Base-by-base conservation (phyloP, 2,329 filamentous ascomycete genomes). In the Neofusicoccum cordaticola region DNA sequence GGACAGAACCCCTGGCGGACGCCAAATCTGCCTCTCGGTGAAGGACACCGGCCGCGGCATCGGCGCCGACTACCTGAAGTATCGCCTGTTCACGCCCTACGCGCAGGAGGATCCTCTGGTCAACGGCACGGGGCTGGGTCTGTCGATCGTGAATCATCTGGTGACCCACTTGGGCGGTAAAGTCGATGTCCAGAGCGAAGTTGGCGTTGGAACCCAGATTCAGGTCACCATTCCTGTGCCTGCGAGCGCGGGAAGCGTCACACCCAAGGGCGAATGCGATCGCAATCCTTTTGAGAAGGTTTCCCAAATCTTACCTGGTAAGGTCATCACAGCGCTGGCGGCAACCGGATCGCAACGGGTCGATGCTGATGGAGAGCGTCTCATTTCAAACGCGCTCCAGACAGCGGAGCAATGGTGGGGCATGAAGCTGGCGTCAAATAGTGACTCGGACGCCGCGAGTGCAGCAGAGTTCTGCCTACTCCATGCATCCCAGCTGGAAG, bases 41-140 rank as follows among this genome's bases (percentile, higher is more conserved):
- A 60, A 60, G 15, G 77, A 79, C 39, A 76, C 75, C 15, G 77
- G 77, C 34, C 75, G 76, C 17, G 77, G 77, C 2, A 79, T 79
- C 72, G 75, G 74, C 2, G 69, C 75, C 39, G 74, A 78, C 35
- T 79, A 77, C 53, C 68, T 78, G 50, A 71, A 74, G 65, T 71
- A 72, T 34, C 70, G 74, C 41, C 68, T 78, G 0, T 79, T 76
- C 67, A 74, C 75, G 47, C 77, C 77, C 1, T 79, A 78, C 57
- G 73, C 75, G 1, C 77, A 79, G 61, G 77, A 78, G 52, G 74
- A 78, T 27, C 71, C 74, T 31, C 62, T 78, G 3, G 73, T 71
- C 13, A 73, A 74, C 42, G 77, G 77, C 11, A 77, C 75, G 3
- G 77, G 77, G 7, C 67, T 79, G 5, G 77, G 77, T 22, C 68